Evolutionary conservation across 176 grass and related monocot genomes (phyloP).

Genomic region (Hyparrhenia diplandra): DNA sequence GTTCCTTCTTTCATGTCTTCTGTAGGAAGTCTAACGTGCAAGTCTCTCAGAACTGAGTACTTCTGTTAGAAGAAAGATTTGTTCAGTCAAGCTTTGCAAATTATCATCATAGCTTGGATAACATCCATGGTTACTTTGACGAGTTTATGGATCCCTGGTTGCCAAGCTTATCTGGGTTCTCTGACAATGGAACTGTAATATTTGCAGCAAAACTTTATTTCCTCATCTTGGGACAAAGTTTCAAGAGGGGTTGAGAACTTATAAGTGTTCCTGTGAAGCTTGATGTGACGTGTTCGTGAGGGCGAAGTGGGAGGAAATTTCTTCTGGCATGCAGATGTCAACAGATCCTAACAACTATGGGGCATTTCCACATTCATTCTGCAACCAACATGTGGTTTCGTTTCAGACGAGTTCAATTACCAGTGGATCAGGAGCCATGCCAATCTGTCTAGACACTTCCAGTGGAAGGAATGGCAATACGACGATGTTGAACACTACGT

Average conservation of each 20-base stretch:
- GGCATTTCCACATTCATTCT: constrained; percentile 61
- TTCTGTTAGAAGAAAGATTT: neutral
- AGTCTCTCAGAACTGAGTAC: constrained; percentile 15
- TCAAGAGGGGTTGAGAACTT: constrained; percentile 17
- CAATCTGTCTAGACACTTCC: constrained; percentile 47
- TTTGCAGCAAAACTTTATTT: constrained; percentile 17
- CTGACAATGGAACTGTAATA: constrained; percentile 22
- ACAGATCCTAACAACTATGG: constrained; percentile 68
- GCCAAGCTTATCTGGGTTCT: constrained; percentile 1
- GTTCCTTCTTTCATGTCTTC: constrained; percentile 26
- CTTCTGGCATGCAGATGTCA: constrained; percentile 65
- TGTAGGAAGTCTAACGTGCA: constrained; percentile 24
- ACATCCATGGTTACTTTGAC: constrained; percentile 24
- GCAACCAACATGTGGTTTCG: constrained; percentile 81
- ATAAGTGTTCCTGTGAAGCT: constrained; percentile 23
- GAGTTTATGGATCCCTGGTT: constrained; percentile 34
- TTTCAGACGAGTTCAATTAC: constrained; percentile 66
- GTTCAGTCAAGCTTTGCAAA: constrained; percentile 17
- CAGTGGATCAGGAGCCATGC: constrained; percentile 37
- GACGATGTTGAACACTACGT: constrained; percentile 46
- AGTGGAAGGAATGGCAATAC: constrained; percentile 43
- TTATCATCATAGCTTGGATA: constrained; percentile 23
- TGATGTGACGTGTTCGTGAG: constrained; percentile 21
- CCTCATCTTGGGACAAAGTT: constrained; percentile 31
- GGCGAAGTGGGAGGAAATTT: constrained; percentile 17